Conservation (phyloP, 2,329 filamentous ascomycete genomes). For the Macrophomina tecta region DNA sequence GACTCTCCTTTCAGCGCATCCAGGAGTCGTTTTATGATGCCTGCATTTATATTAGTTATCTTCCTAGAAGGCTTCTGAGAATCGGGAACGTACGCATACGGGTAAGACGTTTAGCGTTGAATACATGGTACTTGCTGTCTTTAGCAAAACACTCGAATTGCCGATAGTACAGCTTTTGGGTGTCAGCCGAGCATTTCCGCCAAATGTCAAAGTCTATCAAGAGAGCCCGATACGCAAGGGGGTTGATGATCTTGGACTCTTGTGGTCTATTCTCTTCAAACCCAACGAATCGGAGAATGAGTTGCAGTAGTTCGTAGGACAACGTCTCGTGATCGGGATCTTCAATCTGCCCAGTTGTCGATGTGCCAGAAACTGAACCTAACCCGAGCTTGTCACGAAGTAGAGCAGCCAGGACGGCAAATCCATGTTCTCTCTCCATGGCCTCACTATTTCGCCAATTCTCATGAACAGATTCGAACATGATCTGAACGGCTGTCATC, state of each 20-base stretch:
- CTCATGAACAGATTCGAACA: constrained; percentile 83
- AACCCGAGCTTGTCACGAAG: constrained; percentile 80
- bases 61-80: neutral
- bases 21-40: constrained; percentile 86
- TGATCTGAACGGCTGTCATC: constrained; percentile 77
- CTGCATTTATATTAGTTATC: constrained; percentile 52
- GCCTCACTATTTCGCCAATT: constrained; percentile 98
- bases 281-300: constrained; percentile 85
- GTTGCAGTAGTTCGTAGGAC: constrained; percentile 68
- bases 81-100: constrained; percentile 76
- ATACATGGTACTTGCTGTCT: constrained; percentile 89
- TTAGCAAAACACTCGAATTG: constrained; percentile 89
- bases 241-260: constrained; percentile 93
- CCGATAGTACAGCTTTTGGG: constrained; percentile 88
- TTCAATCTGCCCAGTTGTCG: constrained; percentile 15
- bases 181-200: constrained; percentile 76
- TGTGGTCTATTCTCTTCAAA: constrained; percentile 81
- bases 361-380: constrained; percentile 38
- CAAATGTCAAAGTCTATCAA: constrained; percentile 93
- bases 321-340: constrained; percentile 55
- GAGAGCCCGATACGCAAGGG: constrained; percentile 88
- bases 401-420: constrained; percentile 83
- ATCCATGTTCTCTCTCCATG: constrained; percentile 95
- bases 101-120: constrained; percentile 85
- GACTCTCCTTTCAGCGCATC: constrained; percentile 89